Evolutionary conservation across 2,329 filamentous ascomycete species (phyloP).

Genomic region (Trichoderma sp.): DNA sequence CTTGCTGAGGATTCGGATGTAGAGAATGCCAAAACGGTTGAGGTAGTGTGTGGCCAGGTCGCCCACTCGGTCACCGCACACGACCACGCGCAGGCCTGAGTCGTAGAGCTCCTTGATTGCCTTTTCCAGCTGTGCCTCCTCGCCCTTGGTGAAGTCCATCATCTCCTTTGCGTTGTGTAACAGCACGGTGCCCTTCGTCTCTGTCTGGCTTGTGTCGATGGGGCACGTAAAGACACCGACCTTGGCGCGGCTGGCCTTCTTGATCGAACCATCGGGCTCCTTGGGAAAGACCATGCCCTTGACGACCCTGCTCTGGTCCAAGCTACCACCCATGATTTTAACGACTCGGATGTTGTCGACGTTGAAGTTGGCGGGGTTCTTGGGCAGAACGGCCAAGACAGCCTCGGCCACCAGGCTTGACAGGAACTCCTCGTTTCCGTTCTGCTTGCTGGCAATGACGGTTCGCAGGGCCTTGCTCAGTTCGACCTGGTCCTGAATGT

Average conservation of each 20-base stretch:
- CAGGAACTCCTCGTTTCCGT: slow-evolving; percentile 85
- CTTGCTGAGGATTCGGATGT: slow-evolving; percentile 97
- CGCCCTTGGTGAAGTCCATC: slow-evolving; percentile 96
- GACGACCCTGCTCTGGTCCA: slow-evolving; percentile 92
- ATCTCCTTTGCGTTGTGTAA: slow-evolving; percentile 98
- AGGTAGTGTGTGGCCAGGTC: slow-evolving; percentile 97
- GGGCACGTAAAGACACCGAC: slow-evolving; percentile 96
- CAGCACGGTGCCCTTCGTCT: slow-evolving; percentile 97
- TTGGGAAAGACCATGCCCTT: slow-evolving; percentile 98
- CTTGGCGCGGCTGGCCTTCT: slow-evolving; percentile 91
- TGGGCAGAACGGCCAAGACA: slow-evolving; percentile 84
- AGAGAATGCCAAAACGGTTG: slow-evolving; percentile 93
- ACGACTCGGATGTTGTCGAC: slow-evolving; percentile 98
- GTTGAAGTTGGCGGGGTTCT: slow-evolving; percentile 95
- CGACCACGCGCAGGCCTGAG: slow-evolving; percentile 85
- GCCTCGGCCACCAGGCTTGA: slow-evolving; percentile 84
- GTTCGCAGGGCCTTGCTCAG: slow-evolving; percentile 94
- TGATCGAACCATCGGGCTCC: slow-evolving; percentile 88
- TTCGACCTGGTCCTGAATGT: slow-evolving; percentile 78
- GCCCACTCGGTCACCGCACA: slow-evolving; percentile 91
- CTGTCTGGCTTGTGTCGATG: slow-evolving; percentile 92
- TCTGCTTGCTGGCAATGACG: slow-evolving; percentile 96
- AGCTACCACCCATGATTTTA: slow-evolving; percentile 97
- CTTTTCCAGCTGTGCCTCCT: slow-evolving; percentile 87
- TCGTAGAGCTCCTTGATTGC: slow-evolving; percentile 95